Evolutionary conservation across 208 protist species (phyloP), one percentile per base, ranked within the genome.

Genomic region (Leishmania amazonensis): DNA sequence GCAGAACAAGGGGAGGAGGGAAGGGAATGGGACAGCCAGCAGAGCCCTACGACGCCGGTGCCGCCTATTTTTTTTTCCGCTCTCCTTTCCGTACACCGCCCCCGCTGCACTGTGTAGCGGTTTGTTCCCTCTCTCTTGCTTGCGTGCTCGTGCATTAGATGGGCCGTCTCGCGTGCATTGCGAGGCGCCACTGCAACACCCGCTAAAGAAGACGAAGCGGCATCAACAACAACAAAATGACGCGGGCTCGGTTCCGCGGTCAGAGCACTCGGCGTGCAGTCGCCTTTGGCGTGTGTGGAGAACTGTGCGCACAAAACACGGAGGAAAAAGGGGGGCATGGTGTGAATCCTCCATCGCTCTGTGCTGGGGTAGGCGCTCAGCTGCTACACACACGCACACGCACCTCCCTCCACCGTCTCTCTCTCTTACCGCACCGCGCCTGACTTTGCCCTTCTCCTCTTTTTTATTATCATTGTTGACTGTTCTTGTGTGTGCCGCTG

Each of bases 71-170:
- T 28, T 28, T 65, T 13, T 65, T 65, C 13, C 21, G 31, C 62
- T 13, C 62, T 68, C 15, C 9, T 35, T 0, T 54, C 51, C 5
- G 5, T 15, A 54, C 15, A 21, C 51, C 17, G 15, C 51, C 51
- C 49, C 1, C 45, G 28, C 70, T 2, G 4, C 3, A 4, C 35
- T 21, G 4, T 53, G 31, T 4, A 4, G 21, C 31, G 54, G 49
- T 70, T 21, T 49, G 6, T 3, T 62, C 80, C 19, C 35, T 67
- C 83, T 83, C 54, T 85, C 53, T 80, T 40, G 35, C 62, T 75
- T 67, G 72, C 60, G 65, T 62, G 21, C 42, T 42, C 49, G 54
- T 24, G 47, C 76, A 53, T 54, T 77, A 21, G 40, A 31, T 9
- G 42, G 5, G 1, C 17, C 21, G 8, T 45, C 67, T 72, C 67